Percentiles rank a stretch among this genome's conserved stretches.
phyloP scores from a whole-genome alignment of 495 filamentous ascomycete species.

The Hypoxylon crocopeplum region DNA sequence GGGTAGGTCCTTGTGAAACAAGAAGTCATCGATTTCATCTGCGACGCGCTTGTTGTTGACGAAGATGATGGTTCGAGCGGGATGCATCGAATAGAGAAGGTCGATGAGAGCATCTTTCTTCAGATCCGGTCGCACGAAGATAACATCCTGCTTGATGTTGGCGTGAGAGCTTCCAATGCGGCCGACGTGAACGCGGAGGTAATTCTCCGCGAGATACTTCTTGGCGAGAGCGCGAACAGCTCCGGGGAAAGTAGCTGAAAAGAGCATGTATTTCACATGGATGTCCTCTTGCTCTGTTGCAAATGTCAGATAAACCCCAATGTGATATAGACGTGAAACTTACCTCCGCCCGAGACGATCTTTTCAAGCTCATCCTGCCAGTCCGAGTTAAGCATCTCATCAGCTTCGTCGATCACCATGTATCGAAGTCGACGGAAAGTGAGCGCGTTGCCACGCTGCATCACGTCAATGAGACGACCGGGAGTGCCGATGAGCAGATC shows the following conservation, averaged over 20 bases:
- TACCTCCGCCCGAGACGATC: constrained; percentile 81
- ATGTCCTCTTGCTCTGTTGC: constrained; percentile 77
- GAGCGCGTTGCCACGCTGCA: constrained; percentile 69
- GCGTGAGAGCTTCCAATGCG: constrained; percentile 78
- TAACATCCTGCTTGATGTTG: constrained; percentile 80
- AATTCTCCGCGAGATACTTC: constrained; percentile 71
- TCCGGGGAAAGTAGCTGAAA: constrained; percentile 91
- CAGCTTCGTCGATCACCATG: constrained; percentile 91
- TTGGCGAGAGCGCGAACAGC: constrained; percentile 75
- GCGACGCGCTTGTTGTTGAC: constrained; percentile 78
- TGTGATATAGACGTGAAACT: constrained; percentile 32
- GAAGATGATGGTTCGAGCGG: constrained; percentile 88
- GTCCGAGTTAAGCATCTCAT: constrained; percentile 81
- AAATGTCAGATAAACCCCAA: constrained; percentile 13
- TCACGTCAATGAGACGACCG: constrained; percentile 84
- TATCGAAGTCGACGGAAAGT: constrained; percentile 79
- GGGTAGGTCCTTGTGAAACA: constrained; percentile 80
- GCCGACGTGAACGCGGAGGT: constrained; percentile 82
- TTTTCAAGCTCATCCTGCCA: constrained; percentile 74
- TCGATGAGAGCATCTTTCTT: constrained; percentile 79
- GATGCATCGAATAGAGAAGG: constrained; percentile 68
- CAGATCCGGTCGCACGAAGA: constrained; percentile 63
- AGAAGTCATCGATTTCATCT: constrained; percentile 84
- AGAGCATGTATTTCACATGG: constrained; percentile 83
- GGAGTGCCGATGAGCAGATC: constrained; percentile 89